Evolutionary conservation across 2,329 filamentous ascomycete species (phyloP).

Genomic region (Aspergillus aculeatus): DNA sequence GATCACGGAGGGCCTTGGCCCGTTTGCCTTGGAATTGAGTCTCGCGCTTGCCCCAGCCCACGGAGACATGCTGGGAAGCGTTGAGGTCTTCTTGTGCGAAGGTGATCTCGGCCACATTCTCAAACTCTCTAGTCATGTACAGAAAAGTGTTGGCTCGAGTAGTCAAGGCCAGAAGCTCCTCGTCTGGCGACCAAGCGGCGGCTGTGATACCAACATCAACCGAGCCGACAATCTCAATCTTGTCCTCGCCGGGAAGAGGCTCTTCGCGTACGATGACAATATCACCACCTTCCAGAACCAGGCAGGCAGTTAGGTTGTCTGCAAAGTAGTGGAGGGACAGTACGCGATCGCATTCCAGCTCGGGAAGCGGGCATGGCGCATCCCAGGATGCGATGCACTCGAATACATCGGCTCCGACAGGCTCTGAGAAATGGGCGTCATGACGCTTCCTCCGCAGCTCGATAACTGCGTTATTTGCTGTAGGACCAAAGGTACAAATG

Average conservation of each 20-base stretch:
- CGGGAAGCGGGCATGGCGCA: constrained; percentile 74
- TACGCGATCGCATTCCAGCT: constrained; percentile 71
- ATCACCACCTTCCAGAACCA: constrained; percentile 87
- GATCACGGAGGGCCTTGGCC: constrained; percentile 82
- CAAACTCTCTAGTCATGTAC: constrained; percentile 91
- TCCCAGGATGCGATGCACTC: constrained; percentile 79
- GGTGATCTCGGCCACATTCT: constrained; percentile 72
- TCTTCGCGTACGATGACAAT: constrained; percentile 81
- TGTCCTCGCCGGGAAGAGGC: constrained; percentile 63
- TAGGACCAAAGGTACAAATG: constrained; percentile 82
- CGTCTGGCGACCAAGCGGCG: constrained; percentile 91
- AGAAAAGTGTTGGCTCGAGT: constrained; percentile 77
- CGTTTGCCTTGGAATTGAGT: constrained; percentile 95
- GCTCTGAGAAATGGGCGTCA: constrained; percentile 39
- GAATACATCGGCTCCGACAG: constrained; percentile 41
- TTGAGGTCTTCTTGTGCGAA: constrained; percentile 76
- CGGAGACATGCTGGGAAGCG: constrained; percentile 88
- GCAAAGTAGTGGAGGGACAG: constrained; percentile 81
- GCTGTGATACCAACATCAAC: constrained; percentile 89
- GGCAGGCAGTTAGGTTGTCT: constrained; percentile 72
- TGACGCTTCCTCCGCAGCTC: constrained; percentile 61
- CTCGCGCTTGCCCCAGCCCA: constrained; percentile 97
- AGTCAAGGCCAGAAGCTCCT: constrained; percentile 80
- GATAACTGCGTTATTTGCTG: constrained; percentile 66
- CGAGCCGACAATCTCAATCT: constrained; percentile 92